Conservation (phyloP, 23 red algal genomes). For the Gracilaria gracilis region DNA sequence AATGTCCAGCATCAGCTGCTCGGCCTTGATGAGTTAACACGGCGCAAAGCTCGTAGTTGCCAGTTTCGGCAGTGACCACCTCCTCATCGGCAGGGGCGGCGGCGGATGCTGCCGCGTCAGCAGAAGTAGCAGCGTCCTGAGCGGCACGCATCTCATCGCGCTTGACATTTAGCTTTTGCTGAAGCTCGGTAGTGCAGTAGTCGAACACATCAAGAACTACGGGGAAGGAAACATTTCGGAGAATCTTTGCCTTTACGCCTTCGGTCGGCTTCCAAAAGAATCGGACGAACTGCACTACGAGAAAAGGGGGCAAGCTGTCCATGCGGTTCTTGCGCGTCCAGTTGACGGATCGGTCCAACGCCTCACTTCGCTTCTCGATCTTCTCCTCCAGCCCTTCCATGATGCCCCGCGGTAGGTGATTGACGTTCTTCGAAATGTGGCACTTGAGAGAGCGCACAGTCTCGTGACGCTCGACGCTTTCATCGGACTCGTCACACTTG, state of each 20-base stretch:
- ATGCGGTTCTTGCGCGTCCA: slow-evolving; percentile 85
- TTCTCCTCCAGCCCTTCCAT: slow-evolving; percentile 81
- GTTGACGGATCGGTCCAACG: slow-evolving; percentile 47
- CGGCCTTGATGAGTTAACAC: slow-evolving; percentile 98
- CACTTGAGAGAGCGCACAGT: slow-evolving; percentile 82
- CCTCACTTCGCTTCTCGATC: slow-evolving; percentile 81
- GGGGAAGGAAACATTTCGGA: slow-evolving; percentile 92
- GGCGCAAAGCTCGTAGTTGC: slow-evolving; percentile 90
- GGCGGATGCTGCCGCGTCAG: background rate
- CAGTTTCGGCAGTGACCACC: slow-evolving; percentile 45
- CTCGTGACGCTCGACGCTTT: slow-evolving; percentile 55
- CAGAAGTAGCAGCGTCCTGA: background rate
- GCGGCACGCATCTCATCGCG: slow-evolving; percentile 28
- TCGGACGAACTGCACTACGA: slow-evolving; percentile 93
- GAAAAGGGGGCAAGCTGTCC: slow-evolving; percentile 83
- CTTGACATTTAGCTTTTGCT: slow-evolving; percentile 63
- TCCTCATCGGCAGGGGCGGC: slow-evolving; percentile 4
- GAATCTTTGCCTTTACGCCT: slow-evolving; percentile 96
- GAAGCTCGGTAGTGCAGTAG: slow-evolving; percentile 84
- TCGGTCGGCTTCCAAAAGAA: slow-evolving; percentile 99
- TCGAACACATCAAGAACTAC: slow-evolving; percentile 82
- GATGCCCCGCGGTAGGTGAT: slow-evolving; percentile 86
- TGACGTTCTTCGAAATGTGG: slow-evolving; percentile 83
- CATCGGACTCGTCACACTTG: slow-evolving; percentile 72
- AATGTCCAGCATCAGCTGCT: slow-evolving; percentile 93